These are phyloP conservation scores for Tetracladium setigerum DNA, from an alignment of 495 filamentous ascomycete species.

Conservation along the genomic window DNA sequence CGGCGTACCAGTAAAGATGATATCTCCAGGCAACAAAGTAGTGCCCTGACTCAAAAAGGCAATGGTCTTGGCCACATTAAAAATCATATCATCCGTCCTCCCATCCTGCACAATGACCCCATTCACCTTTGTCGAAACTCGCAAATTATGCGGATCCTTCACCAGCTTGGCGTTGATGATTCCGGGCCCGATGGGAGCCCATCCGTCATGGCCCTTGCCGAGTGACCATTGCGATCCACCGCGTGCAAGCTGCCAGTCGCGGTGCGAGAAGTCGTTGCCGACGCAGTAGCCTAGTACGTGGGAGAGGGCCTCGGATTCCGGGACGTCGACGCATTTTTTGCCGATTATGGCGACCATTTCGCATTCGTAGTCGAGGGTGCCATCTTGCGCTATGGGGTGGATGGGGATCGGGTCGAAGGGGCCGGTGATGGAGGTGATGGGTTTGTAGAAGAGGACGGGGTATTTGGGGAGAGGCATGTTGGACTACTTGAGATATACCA, in stretches of 20 bases:
- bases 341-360: slow-evolving; percentile 77
- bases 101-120: slow-evolving; percentile 65
- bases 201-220: slow-evolving; percentile 83
- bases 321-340: slow-evolving; percentile 58
- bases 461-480: slow-evolving; percentile 68
- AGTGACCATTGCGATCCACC: slow-evolving; percentile 77
- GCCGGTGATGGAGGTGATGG: slow-evolving; percentile 60
- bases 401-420: slow-evolving; percentile 65
- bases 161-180: slow-evolving; percentile 65
- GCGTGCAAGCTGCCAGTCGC: slow-evolving; percentile 73
- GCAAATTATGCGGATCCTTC: slow-evolving; percentile 58
- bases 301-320: slow-evolving; percentile 58
- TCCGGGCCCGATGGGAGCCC: slow-evolving; percentile 81
- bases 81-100: slow-evolving; percentile 76
- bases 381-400: slow-evolving; percentile 44
- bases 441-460: slow-evolving; percentile 81
- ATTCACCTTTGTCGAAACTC: slow-evolving; percentile 64
- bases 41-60: slow-evolving; percentile 70
- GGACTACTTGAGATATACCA: no score
- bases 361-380: slow-evolving; percentile 72
- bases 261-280: slow-evolving; percentile 78
- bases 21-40: slow-evolving; percentile 68
- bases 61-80: slow-evolving; percentile 65
- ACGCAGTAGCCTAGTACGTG: slow-evolving; percentile 76
- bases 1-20: slow-evolving; percentile 85